These are phyloP conservation scores for Saccharomyces hybrid DNA, from an alignment of 1,139 yeast species.

Conservation along the genomic window DNA sequence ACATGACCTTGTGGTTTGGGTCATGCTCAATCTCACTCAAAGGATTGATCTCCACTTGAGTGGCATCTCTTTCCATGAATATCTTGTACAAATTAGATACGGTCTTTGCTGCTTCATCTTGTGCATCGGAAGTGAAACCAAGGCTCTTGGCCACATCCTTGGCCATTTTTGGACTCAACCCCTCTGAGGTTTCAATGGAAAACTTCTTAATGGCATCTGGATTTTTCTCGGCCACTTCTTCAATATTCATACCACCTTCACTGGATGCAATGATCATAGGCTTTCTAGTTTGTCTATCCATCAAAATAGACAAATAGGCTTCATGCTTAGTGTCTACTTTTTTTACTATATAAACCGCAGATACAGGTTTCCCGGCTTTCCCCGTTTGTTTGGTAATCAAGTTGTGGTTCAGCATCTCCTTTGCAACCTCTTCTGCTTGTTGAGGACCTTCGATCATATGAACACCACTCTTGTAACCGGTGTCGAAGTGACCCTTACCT, in stretches of 20 bases:
- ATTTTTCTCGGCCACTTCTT: constrained; percentile 89
- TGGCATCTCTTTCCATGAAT: constrained; percentile 86
- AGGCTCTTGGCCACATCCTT: constrained; percentile 66
- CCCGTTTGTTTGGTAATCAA: constrained; percentile 98
- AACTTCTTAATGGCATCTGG: constrained; percentile 91
- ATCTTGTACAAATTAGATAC: constrained; percentile 82
- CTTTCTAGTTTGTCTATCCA: constrained; percentile 87
- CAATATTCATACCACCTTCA: constrained; percentile 99
- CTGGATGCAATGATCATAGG: constrained; percentile 94
- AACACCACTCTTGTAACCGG: constrained; percentile 96
- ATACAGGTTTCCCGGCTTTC: constrained; percentile 92
- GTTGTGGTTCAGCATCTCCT: constrained; percentile 86
- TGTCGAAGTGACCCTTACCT: constrained; percentile 97
- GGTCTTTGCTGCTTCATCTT: constrained; percentile 81
- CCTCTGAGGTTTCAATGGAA: constrained; percentile 65
- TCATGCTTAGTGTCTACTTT: constrained; percentile 91
- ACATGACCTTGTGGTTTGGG: constrained; percentile 62
- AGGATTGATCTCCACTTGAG: constrained; percentile 98
- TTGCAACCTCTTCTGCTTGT: constrained; percentile 82
- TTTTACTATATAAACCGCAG: constrained; percentile 94
- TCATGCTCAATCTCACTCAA: constrained; percentile 70
- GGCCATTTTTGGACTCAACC: constrained; percentile 77
- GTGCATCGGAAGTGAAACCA: constrained; percentile 75
- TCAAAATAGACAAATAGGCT: constrained; percentile 88
- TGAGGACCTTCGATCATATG: constrained; percentile 78